Conservation (phyloP, 768 basidiomycete species). For the Krasilnikovozyma curviuscula region DNA sequence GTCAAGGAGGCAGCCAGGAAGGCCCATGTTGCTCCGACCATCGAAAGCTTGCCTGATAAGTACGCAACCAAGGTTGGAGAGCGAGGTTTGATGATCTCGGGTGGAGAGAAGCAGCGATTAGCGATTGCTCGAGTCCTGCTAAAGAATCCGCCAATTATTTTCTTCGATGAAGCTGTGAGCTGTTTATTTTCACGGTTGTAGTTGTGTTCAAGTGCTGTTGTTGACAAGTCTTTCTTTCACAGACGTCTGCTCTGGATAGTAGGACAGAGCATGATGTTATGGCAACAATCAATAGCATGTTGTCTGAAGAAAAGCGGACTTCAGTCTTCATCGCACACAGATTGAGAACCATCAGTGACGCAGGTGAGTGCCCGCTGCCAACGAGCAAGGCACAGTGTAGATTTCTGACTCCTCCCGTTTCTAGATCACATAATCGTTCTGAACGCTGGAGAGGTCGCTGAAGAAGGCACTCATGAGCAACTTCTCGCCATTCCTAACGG, state of each 20-base stretch:
- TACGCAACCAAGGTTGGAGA: constrained; percentile 88
- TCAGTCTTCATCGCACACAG: constrained; percentile 90
- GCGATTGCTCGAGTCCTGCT: constrained; percentile 82
- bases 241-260: constrained; percentile 92
- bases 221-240: background rate
- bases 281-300: constrained; percentile 67
- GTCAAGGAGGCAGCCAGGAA: constrained; percentile 63
- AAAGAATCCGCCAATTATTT: constrained; percentile 86
- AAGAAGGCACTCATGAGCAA: constrained; percentile 84
- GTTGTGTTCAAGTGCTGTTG: background rate
- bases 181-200: background rate
- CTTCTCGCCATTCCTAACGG: constrained; percentile 39
- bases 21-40: constrained; percentile 69
- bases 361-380: constrained; percentile 36
- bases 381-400: background rate
- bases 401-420: background rate
- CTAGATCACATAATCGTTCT: constrained; percentile 83
- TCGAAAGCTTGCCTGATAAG: constrained; percentile 61
- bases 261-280: constrained; percentile 89
- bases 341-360: constrained; percentile 69
- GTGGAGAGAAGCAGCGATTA: constrained; percentile 92
- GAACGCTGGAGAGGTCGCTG: constrained; percentile 70
- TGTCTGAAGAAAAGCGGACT: constrained; percentile 61
- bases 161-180: constrained; percentile 94
- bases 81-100: constrained; percentile 91